Base-by-base conservation (phyloP, 2,329 filamentous ascomycete species). In the Aspergillus clavatus region DNA sequence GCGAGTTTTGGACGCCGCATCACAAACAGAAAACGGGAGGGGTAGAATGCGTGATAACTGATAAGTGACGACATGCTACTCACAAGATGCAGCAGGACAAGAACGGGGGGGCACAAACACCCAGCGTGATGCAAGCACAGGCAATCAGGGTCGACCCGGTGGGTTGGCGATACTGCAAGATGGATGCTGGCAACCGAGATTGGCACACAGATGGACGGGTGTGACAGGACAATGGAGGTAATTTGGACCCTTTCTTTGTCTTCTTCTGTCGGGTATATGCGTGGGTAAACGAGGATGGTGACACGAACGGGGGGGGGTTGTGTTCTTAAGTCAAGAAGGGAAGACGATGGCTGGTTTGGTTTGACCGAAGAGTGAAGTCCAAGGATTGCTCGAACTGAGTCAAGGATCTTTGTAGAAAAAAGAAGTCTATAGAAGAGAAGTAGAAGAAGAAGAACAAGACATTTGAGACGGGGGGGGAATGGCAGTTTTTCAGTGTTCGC, bases 271-370 rank as follows among this genome's bases (percentile, higher is more conserved):
- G 28, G 36, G 12, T 29, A 14, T 38, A 21, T 14, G 18, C 4
- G 23, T 4, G 19, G 36, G 42, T 48, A 51, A 50, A 48, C 40
- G 45, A 38, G 43, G 40, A 44, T 38, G 52, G 52, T 56, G 36
- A 56, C 53, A 56, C 53, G 29, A 43, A 41, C 19, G 38, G 41
- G 22, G 38, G 38, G 38, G 5, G 18, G 33, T 21, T 14, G n/a
- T n/a, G n/a, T n/a, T n/a, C 28, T 44, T 19, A 38, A 24, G 18
- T 31, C 38, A 36, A 26, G 38, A 29, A 35, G 12, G 26, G 24
- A 18, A 33, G 33, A 39, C 33, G 24, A 27, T n/a, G 21, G 23
- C 18, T 19, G 22, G 27, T 6, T 36, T n/a, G n/a, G n/a, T n/a
- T n/a, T n/a, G n/a, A n/a, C n/a, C n/a, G 40, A 38, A 35, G 31